Evolutionary conservation across 805 yeast species (phyloP).

Genomic region (Spencermartinsiella europaea): DNA sequence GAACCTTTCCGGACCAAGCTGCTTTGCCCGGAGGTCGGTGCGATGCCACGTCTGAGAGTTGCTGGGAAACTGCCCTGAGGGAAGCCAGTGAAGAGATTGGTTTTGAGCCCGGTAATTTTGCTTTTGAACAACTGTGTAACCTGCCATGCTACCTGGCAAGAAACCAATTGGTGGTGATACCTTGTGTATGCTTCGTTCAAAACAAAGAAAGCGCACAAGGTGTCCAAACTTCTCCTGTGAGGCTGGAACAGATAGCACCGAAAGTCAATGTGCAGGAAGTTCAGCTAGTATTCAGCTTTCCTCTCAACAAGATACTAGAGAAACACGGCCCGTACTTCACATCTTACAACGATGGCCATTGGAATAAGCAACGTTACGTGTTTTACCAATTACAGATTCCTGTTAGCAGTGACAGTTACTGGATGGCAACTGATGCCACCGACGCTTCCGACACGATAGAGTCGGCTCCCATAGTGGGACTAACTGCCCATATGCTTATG

Average conservation of each 20-base stretch:
- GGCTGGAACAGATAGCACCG: constrained; percentile 10
- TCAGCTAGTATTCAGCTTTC: constrained; percentile 12
- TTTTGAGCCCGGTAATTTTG: constrained; percentile 46
- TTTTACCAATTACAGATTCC: not conserved
- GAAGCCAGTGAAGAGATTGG: constrained; percentile 83
- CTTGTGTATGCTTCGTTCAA: constrained; percentile 47
- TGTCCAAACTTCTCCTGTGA: not conserved
- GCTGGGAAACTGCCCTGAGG: constrained; percentile 62
- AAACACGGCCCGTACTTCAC: not conserved
- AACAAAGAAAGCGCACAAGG: not conserved
- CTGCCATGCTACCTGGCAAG: constrained; percentile 70
- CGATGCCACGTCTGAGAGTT: constrained; percentile 35
- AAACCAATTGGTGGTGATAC: constrained; percentile 70
- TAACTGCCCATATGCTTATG: constrained; percentile 20
- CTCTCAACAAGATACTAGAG: constrained; percentile 6
- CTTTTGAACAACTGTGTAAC: constrained; percentile 49
- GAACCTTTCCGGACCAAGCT: constrained; percentile 74
- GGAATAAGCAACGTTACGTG: not conserved
- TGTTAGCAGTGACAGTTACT: not conserved
- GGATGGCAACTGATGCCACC: not conserved
- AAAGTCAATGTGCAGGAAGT: constrained; percentile 16
- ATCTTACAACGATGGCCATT: not conserved
- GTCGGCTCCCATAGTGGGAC: constrained; percentile 13
- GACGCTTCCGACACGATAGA: not conserved
- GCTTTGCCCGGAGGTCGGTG: constrained; percentile 85